Base-by-base conservation (phyloP, 345 rosid species). In the Trapa incisa region DNA sequence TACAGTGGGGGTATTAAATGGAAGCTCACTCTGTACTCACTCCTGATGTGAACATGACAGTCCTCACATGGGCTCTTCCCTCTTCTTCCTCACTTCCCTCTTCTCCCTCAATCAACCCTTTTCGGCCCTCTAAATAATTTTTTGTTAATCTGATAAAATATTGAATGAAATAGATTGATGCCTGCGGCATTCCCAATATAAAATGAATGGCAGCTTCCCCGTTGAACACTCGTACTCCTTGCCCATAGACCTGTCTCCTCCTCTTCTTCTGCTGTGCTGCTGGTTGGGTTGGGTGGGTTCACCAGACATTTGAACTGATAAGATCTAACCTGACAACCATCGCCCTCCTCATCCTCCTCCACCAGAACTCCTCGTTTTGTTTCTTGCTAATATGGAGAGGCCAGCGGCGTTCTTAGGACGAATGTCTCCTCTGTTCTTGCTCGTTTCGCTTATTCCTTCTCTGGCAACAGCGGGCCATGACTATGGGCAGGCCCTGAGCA, bases 401-500 rank as follows among this genome's bases (percentile, higher is more conserved):
- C 17, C 17, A 6, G 32, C 45, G 38, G 35, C 68, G 32, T n/a
- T 69, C 70, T 71, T 45, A 7, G 12, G 12, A 11, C 7, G 48
- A 45, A 7, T 45, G 48, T 0, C 48, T 7, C 48, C 48, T 11
- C 48, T 88, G 71, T 58, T 89, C 65, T 75, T 87, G 63, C 74
- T 89, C 17, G 76, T 87, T 36, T 84, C 79, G 72, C 71, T 87
- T 42, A 89, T 94, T 0, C 63, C 63, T 58, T 58, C 37, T 35
- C 73, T 75, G 42, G 91, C 84, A 63, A 70, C 76, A 2, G 88
- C 91, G 48, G 96, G 89, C 6, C 99, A 95, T 78, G 96, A 95
- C 80, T 95, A 95, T 45, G 84, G 84, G 35, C 92, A 86, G 74
- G 99, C 99, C 73, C 82, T 95, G 29, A 78, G 85, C 29, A 95